Percentiles rank a stretch among this genome's conserved stretches.
phyloP scores from a whole-genome alignment of 305 asterid genomes.

The Rubia balearica region DNA sequence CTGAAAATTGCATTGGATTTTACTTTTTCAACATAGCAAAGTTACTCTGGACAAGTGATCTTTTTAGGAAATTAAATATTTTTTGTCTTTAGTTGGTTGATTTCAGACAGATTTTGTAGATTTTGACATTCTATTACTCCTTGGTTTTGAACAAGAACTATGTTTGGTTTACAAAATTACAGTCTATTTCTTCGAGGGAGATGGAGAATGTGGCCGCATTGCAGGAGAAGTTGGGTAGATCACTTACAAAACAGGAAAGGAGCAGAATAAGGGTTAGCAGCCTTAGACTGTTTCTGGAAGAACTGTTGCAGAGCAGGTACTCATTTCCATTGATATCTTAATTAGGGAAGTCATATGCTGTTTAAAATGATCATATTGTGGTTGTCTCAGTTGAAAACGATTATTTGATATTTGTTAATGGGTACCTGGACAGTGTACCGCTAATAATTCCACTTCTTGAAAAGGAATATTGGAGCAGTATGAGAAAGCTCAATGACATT shows the following conservation, averaged over 20 bases:
- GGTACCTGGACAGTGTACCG: constrained; percentile 94
- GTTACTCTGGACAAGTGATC: too few species aligned
- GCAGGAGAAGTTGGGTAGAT: constrained; percentile 90
- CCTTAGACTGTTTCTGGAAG: constrained; percentile 89
- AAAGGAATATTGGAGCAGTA: constrained; percentile 68
- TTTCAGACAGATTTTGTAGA: not conserved
- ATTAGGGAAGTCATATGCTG: not conserved
- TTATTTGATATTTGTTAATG: constrained; percentile 26
- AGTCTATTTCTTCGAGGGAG: constrained; percentile 86
- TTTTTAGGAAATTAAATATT: too few species aligned
- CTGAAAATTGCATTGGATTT: too few species aligned
- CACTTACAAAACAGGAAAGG: constrained; percentile 74
- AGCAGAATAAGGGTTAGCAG: constrained; percentile 92
- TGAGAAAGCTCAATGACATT: constrained; percentile 75
- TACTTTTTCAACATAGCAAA: too few species aligned
- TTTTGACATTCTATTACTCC: not conserved
- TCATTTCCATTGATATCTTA: constrained; percentile 5
- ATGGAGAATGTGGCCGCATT: constrained; percentile 69
- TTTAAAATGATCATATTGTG: not conserved
- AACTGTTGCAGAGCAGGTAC: constrained; percentile 77
- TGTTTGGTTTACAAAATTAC: not conserved
- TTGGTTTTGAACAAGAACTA: not conserved
- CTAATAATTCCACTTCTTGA: constrained; percentile 90
- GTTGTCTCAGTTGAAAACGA: constrained; percentile 21
- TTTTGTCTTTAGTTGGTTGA: too few species aligned